phyloP scores from a whole-genome alignment of 2,329 filamentous ascomycete genomes.

The Fusarium pseudocircinatum region DNA sequence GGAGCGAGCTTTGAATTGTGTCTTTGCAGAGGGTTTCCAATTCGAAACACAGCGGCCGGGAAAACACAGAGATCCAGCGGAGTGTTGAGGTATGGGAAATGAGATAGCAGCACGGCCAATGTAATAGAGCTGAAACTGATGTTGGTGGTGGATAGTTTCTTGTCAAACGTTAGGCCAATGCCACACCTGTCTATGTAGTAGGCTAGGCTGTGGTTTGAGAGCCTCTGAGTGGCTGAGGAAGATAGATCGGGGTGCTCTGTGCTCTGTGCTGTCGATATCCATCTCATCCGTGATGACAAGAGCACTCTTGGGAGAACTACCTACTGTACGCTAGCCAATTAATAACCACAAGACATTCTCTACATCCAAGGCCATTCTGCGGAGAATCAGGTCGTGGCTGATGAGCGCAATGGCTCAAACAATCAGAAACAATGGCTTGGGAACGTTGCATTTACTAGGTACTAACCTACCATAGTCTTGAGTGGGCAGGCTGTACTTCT shows the following conservation, averaged over 20 bases:
- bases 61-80: conserved; percentile 13
- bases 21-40: neutral
- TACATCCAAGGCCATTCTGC: neutral
- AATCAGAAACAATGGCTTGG: conserved; percentile 28
- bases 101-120: conserved; percentile 17
- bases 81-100: conserved; percentile 19
- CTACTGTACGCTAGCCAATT: conserved; percentile 7
- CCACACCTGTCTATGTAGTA: conserved; percentile 14
- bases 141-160: conserved; percentile 24
- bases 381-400: conserved; percentile 2
- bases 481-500: conserved; percentile 1
- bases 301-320: neutral
- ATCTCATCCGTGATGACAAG: neutral
- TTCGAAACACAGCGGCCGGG: conserved; percentile 23
- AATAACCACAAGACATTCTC: neutral
- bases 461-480: neutral
- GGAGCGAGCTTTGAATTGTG: neutral
- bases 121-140: neutral
- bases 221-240: conserved; percentile 20
- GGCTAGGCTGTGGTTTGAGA: conserved; percentile 11
- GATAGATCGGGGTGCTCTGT: neutral
- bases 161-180: conserved; percentile 15
- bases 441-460: conserved; percentile 11
- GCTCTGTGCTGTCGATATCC: conserved; percentile 19
- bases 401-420: conserved; percentile 1